Percentiles rank a stretch among this genome's conserved stretches.
Conservation (phyloP, 768 basidiomycete species). For the Hydnomerulius pinastri region DNA sequence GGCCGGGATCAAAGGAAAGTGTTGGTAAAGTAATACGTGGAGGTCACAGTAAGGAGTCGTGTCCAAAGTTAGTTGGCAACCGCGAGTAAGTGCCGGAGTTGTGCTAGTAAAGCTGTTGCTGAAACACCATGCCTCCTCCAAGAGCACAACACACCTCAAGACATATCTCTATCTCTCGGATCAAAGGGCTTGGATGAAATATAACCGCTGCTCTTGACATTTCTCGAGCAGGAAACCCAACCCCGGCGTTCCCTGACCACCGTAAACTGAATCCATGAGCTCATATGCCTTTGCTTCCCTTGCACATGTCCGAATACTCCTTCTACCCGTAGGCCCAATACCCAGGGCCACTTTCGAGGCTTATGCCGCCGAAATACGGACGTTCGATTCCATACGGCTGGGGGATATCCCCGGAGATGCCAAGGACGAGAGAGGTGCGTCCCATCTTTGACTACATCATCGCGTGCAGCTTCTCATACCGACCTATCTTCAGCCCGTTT, state of each 20-base stretch:
- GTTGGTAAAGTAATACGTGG: background rate
- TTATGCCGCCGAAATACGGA: slow-evolving; percentile 72
- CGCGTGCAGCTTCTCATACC: background rate
- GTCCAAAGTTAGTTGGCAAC: slow-evolving; percentile 19
- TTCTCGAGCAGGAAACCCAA: slow-evolving; percentile 1
- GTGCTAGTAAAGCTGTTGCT: background rate
- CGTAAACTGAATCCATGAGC: slow-evolving; percentile 52
- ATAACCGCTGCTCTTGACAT: background rate
- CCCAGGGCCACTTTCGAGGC: slow-evolving; percentile 66
- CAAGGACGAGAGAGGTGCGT: slow-evolving; percentile 73
- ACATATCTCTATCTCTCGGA: background rate
- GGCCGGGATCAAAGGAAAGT: background rate
- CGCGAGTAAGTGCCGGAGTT: background rate
- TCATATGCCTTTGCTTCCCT: slow-evolving; percentile 76
- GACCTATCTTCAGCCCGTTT: slow-evolving; percentile 62
- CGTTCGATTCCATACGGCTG: slow-evolving; percentile 72
- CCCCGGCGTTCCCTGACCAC: background rate
- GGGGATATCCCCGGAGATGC: slow-evolving; percentile 82
- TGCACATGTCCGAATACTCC: slow-evolving; percentile 81
- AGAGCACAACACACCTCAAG: background rate
- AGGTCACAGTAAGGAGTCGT: background rate
- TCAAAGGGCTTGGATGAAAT: slow-evolving; percentile 4
- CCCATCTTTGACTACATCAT: background rate
- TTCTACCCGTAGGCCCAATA: slow-evolving; percentile 84
- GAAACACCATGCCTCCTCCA: background rate